These are phyloP conservation scores for Macrocystidia cucumis DNA, from an alignment of 1,284 basidiomycete genomes.

Conservation along the genomic window DNA sequence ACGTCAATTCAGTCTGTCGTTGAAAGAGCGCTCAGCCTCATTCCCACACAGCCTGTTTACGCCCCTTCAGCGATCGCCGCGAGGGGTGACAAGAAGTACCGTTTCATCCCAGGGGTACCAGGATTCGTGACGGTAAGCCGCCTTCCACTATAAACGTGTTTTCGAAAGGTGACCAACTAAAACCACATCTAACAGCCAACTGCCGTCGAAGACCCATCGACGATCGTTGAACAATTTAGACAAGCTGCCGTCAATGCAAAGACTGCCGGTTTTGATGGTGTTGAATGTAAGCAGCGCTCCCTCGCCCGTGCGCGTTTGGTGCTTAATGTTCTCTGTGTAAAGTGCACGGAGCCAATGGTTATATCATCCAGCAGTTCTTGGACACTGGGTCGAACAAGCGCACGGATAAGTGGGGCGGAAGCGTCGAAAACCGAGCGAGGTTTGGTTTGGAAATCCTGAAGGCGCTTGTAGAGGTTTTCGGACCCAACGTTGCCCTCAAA, in stretches of 20 bases:
- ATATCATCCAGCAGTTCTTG: constrained; percentile 51
- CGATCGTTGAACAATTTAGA: constrained; percentile 35
- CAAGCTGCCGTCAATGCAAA: constrained; percentile 47
- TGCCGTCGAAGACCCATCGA: constrained; percentile 31
- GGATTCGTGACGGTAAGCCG: constrained; percentile 24
- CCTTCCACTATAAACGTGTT: not conserved
- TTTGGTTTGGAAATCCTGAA: constrained; percentile 48
- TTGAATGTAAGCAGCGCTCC: constrained; percentile 37
- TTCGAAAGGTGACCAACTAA: not conserved
- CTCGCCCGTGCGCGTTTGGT: too few species aligned
- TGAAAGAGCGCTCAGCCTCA: not conserved
- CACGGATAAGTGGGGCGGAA: constrained; percentile 56
- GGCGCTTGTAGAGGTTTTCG: constrained; percentile 38
- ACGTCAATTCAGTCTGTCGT: constrained; percentile 7
- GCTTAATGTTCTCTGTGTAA: not conserved
- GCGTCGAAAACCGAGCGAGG: constrained; percentile 42
- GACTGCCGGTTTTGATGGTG: constrained; percentile 59
- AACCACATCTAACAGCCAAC: constrained; percentile 22
- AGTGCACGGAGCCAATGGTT: constrained; percentile 43
- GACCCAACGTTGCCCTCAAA: constrained; percentile 43
- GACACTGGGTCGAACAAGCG: constrained; percentile 46
- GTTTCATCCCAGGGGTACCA: constrained; percentile 22
- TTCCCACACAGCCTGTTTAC: constrained; percentile 20
- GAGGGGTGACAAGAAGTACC: constrained; percentile 27
- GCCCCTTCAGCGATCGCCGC: constrained; percentile 26